Conservation (phyloP, 768 basidiomycete genomes). For the Porphyrellus cyaneotinctus region DNA sequence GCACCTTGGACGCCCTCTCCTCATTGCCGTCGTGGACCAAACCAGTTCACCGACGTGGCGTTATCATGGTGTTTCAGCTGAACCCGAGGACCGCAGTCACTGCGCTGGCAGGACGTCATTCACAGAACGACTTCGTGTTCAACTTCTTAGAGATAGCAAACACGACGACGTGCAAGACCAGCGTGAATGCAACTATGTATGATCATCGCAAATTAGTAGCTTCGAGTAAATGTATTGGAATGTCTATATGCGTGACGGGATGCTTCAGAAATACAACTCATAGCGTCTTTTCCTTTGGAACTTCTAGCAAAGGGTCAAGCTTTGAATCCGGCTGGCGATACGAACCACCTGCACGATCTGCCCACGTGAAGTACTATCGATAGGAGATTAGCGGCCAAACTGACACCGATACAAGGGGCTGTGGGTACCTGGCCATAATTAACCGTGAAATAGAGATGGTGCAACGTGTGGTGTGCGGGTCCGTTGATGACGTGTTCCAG, state of each 20-base stretch:
- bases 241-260: slow-evolving; percentile 7
- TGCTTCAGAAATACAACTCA: slow-evolving; percentile 1
- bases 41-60: too few relatives aligned
- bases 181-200: too few relatives aligned
- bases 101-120: background rate
- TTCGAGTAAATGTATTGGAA: slow-evolving; percentile 15
- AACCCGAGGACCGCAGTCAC: slow-evolving; percentile 21
- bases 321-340: slow-evolving; percentile 84
- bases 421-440: slow-evolving; percentile 87
- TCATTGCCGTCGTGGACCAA: too few relatives aligned
- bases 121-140: too few relatives aligned
- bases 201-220: slow-evolving; percentile 18
- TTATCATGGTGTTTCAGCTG: too few relatives aligned
- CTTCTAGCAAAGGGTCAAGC: slow-evolving; percentile 81
- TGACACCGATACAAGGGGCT: background rate
- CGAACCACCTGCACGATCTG: slow-evolving; percentile 76
- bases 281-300: slow-evolving; percentile 30
- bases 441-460: slow-evolving; percentile 94
- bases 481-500: slow-evolving; percentile 92
- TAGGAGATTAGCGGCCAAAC: slow-evolving; percentile 15
- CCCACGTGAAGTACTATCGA: slow-evolving; percentile 93
- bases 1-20: too few relatives aligned
- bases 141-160: too few relatives aligned
- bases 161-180: too few relatives aligned
- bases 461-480: slow-evolving; percentile 96